Conservation (phyloP, 495 filamentous ascomycete species). For the Penicillium simplicissimum region DNA sequence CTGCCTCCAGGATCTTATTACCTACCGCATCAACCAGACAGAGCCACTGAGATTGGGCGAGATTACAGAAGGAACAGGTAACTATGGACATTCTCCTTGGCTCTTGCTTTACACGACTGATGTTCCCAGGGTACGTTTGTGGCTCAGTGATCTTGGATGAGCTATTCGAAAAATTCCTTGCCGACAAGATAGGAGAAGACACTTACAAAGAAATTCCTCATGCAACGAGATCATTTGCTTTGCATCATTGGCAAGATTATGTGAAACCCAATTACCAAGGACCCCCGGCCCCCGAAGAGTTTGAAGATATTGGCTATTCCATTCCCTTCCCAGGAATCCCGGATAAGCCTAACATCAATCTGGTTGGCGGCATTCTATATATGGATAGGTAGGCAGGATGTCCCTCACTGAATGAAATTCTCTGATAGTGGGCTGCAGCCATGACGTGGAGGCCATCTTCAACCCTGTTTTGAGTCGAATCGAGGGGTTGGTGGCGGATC, state of each 20-base stretch:
- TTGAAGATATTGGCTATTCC: slow-evolving; percentile 11
- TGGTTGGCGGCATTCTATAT: slow-evolving; percentile 18
- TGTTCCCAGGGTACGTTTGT: slow-evolving; percentile 47
- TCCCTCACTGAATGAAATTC: not conserved
- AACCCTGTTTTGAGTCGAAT: slow-evolving; percentile 60
- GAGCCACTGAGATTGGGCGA: slow-evolving; percentile 21
- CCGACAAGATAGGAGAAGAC: slow-evolving; percentile 24
- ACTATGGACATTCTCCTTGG: slow-evolving; percentile 29
- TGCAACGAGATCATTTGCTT: not conserved
- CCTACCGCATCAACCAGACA: slow-evolving; percentile 19
- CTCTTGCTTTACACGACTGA: slow-evolving; percentile 1
- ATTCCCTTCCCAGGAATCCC: slow-evolving; percentile 22
- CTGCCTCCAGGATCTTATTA: slow-evolving; percentile 48
- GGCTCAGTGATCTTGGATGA: slow-evolving; percentile 59
- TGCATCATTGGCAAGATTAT: slow-evolving; percentile 28
- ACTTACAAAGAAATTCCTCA: slow-evolving; percentile 10
- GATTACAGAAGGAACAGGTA: slow-evolving; percentile 30
- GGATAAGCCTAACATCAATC: slow-evolving; percentile 12
- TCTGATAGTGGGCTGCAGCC: slow-evolving; percentile 12
- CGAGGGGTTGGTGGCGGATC: slow-evolving; percentile 58
- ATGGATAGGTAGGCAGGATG: slow-evolving; percentile 19
- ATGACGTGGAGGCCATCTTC: slow-evolving; percentile 53
- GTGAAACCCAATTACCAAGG: slow-evolving; percentile 25
- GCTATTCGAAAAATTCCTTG: slow-evolving; percentile 48
- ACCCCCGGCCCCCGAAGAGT: slow-evolving; percentile 1